phyloP scores from a whole-genome alignment of 1,284 basidiomycete species.

The Puccinia novopanici region DNA sequence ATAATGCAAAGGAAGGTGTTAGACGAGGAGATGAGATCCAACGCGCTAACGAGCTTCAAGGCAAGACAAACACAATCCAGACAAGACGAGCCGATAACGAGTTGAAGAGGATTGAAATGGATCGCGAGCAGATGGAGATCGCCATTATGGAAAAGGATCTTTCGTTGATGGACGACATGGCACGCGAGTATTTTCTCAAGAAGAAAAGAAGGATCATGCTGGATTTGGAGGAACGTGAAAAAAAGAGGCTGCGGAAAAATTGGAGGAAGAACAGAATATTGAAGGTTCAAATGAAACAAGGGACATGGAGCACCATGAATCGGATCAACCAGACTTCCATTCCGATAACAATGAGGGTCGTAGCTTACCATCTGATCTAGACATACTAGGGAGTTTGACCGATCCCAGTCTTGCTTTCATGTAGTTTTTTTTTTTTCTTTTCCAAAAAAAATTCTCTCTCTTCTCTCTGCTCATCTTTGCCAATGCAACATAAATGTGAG shows the following conservation, averaged over 20 bases:
- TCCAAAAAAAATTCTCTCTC: no score
- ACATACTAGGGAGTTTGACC: no score
- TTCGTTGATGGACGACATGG: neutral
- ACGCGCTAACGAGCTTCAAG: neutral
- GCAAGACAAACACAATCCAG: neutral
- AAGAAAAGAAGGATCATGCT: neutral
- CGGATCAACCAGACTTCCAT: no score
- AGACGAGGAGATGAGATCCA: neutral
- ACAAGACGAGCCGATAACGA: neutral
- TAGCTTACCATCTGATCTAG: no score
- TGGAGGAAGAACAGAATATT: neutral
- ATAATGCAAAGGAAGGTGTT: neutral
- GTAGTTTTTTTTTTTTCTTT: no score
- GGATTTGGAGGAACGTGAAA: neutral
- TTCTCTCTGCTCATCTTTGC: no score
- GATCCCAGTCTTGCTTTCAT: no score
- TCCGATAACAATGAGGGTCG: no score
- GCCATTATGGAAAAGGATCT: neutral
- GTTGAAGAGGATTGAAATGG: neutral
- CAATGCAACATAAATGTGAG: no score
- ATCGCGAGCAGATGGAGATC: neutral
- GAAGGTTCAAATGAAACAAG: no score
- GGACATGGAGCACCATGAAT: no score
- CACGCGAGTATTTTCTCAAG: neutral
- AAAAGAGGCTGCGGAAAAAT: no score